A percentile compares a stretch with the other conserved stretches of the same genome.
Conservation (phyloP, 345 rosid genomes). For the Euphorbia peplus region DNA sequence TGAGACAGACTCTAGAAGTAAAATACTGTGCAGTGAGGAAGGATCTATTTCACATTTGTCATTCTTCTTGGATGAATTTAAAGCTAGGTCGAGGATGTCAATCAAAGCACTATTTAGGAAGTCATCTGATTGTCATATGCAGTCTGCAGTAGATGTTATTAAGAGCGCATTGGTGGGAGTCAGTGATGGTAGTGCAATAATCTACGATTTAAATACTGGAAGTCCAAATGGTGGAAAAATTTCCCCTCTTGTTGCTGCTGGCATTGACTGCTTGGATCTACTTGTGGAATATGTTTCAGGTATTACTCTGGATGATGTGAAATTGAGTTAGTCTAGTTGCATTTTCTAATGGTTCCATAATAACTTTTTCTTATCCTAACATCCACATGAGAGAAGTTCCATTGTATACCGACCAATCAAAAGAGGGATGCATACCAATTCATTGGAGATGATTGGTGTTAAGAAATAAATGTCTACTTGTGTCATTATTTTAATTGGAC, state of each 20-base stretch:
- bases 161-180: slow-evolving; percentile 85
- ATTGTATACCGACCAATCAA: too few species aligned
- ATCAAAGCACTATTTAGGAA: slow-evolving; percentile 55
- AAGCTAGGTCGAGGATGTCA: slow-evolving; percentile 62
- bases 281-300: slow-evolving; percentile 81
- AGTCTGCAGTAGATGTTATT: slow-evolving; percentile 64
- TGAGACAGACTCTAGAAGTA: slow-evolving; percentile 59
- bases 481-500: too few species aligned
- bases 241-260: slow-evolving; percentile 68
- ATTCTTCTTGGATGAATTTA: slow-evolving; percentile 57
- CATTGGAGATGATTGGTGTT: too few species aligned
- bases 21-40: slow-evolving; percentile 37
- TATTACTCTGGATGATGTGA: slow-evolving; percentile 22
- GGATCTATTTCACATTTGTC: slow-evolving; percentile 33
- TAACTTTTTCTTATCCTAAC: background rate
- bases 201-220: slow-evolving; percentile 53
- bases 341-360: background rate
- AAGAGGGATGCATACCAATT: too few species aligned
- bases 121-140: slow-evolving; percentile 59
- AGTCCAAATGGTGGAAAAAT: slow-evolving; percentile 58
- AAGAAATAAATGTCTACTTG: too few species aligned
- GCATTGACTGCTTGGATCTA: slow-evolving; percentile 87
- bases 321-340: background rate
- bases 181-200: slow-evolving; percentile 39
- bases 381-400: too few species aligned